Conservation (phyloP, 495 filamentous ascomycete species). For the Aspergillus avenaceus region DNA sequence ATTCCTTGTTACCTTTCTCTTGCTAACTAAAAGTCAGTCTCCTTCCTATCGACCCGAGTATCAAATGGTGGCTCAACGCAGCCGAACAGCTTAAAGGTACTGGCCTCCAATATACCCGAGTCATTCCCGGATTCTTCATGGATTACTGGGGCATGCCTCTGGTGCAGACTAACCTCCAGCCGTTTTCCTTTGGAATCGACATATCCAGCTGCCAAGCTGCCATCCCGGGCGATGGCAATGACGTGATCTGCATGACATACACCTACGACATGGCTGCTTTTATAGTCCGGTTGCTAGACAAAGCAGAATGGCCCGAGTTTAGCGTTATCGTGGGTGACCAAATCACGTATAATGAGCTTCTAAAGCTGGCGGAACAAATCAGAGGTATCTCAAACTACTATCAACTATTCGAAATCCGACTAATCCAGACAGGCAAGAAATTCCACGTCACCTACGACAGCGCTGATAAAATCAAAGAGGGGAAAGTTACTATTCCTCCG, state of each 20-base stretch:
- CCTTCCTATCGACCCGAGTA: constrained; percentile 31
- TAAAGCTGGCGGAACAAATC: constrained; percentile 42
- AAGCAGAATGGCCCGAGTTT: constrained; percentile 43
- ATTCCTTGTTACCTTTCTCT: neutral
- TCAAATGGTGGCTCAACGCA: constrained; percentile 31
- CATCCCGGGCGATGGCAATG: constrained; percentile 50
- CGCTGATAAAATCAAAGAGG: constrained; percentile 40
- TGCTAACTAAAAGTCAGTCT: constrained; percentile 15
- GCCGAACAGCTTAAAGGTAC: constrained; percentile 23
- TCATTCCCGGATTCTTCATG: constrained; percentile 50
- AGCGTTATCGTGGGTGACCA: constrained; percentile 43
- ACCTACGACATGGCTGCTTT: constrained; percentile 49
- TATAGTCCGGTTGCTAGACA: constrained; percentile 39
- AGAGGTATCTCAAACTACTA: constrained; percentile 28
- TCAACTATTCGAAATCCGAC: neutral
- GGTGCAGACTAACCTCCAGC: constrained; percentile 36
- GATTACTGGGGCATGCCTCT: constrained; percentile 52
- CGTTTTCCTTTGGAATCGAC: constrained; percentile 41
- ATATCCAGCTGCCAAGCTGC: constrained; percentile 40
- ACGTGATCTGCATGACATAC: constrained; percentile 47
- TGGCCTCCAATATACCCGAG: constrained; percentile 43
- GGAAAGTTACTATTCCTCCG: constrained; percentile 45
- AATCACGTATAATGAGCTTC: constrained; percentile 43
- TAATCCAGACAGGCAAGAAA: constrained; percentile 33
- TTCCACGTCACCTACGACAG: constrained; percentile 47